Conservation (phyloP, 2,329 filamentous ascomycete species). For the Cercospora citrullina region DNA sequence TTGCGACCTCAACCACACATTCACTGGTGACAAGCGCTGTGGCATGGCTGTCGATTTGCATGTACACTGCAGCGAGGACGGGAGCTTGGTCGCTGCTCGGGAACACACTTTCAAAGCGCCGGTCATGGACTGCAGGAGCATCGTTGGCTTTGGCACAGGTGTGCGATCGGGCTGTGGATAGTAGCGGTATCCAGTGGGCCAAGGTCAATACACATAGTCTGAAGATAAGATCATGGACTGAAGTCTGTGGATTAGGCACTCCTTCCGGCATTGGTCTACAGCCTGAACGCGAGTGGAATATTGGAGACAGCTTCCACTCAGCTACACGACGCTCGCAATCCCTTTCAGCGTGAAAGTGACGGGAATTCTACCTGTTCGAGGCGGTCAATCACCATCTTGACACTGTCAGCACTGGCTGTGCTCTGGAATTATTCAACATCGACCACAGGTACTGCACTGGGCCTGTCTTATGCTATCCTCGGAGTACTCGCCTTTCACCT, state of each 20-base stretch:
- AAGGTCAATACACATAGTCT: slow-evolving; percentile 41
- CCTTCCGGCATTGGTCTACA: slow-evolving; percentile 31
- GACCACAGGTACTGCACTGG: slow-evolving; percentile 42
- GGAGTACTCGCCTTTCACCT: slow-evolving; percentile 44
- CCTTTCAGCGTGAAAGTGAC: background rate
- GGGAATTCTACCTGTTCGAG: slow-evolving; percentile 27
- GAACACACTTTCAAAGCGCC: slow-evolving; percentile 31
- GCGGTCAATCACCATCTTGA: slow-evolving; percentile 37
- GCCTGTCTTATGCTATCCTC: slow-evolving; percentile 46
- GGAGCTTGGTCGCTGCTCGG: slow-evolving; percentile 31
- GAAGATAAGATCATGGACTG: slow-evolving; percentile 30
- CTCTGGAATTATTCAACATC: slow-evolving; percentile 40
- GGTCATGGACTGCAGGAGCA: slow-evolving; percentile 45
- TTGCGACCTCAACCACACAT: slow-evolving; percentile 22
- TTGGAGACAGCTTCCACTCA: slow-evolving; percentile 17
- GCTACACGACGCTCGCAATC: slow-evolving; percentile 3
- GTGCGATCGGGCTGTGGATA: slow-evolving; percentile 49
- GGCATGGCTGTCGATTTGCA: slow-evolving; percentile 46
- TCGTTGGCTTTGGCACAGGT: slow-evolving; percentile 46
- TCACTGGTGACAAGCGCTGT: slow-evolving; percentile 45
- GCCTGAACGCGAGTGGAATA: slow-evolving; percentile 23
- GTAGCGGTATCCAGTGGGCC: slow-evolving; percentile 47
- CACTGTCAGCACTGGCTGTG: slow-evolving; percentile 40
- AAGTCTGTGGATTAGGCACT: slow-evolving; percentile 30
- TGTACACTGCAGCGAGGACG: slow-evolving; percentile 37